These are phyloP conservation scores for Monoraphidium neglectum DNA, from an alignment of 139 green algal genomes.

Conservation along the genomic window DNA sequence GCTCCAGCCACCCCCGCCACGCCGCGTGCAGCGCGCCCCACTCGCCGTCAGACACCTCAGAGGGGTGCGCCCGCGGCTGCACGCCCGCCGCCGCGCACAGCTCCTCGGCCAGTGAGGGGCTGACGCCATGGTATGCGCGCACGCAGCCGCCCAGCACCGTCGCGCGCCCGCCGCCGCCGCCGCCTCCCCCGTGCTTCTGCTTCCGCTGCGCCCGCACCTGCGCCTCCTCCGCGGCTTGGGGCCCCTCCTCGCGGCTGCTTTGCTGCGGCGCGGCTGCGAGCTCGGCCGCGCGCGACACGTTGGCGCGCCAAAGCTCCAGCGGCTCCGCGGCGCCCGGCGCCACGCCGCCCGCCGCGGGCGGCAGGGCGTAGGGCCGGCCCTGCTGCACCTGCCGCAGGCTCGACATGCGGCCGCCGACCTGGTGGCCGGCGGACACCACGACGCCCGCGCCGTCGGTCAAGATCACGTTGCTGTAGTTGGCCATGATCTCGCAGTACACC, in stretches of 20 bases:
- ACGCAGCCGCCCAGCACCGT: constrained; percentile 34
- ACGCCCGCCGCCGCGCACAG: constrained; percentile 49
- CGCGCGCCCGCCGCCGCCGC: background rate
- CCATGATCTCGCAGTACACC: constrained; percentile 79
- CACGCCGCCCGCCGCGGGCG: constrained; percentile 60
- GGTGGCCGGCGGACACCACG: constrained; percentile 30
- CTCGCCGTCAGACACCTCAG: constrained; percentile 23
- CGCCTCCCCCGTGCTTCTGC: background rate
- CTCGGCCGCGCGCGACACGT: constrained; percentile 43
- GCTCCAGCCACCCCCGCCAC: constrained; percentile 62
- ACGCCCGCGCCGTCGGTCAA: constrained; percentile 39
- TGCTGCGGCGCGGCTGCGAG: constrained; percentile 30
- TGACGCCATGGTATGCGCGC: constrained; percentile 71
- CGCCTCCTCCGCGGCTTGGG: background rate
- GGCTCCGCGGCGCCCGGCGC: constrained; percentile 35
- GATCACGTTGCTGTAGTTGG: constrained; percentile 67
- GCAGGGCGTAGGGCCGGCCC: constrained; percentile 63
- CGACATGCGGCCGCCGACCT: constrained; percentile 72
- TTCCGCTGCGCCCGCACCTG: background rate
- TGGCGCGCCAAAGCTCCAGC: constrained; percentile 42
- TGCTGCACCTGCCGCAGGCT: constrained; percentile 72
- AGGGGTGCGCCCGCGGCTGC: background rate
- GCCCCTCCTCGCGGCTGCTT: background rate
- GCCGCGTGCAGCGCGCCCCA: constrained; percentile 52
- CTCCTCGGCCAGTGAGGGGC: constrained; percentile 62